Evolutionary conservation across 2,329 filamentous ascomycete genomes (phyloP).

Genomic region (Penicillium sp.): DNA sequence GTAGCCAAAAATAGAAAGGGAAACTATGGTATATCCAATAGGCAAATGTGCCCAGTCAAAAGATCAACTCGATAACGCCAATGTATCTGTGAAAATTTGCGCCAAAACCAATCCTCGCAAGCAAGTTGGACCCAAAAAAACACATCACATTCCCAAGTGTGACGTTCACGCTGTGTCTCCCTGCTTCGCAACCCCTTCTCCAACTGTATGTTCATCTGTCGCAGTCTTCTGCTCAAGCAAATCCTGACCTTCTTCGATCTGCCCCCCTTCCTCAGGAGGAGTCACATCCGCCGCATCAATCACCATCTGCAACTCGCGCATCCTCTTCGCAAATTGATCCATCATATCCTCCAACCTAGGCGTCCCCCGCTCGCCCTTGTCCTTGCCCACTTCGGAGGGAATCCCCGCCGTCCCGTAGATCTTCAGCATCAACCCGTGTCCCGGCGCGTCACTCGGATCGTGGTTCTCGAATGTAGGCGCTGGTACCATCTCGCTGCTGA

Average conservation of each 20-base stretch:
- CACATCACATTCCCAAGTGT: not conserved
- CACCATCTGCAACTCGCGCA: constrained; percentile 51
- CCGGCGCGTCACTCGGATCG: constrained; percentile 58
- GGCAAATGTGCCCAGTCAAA: not conserved
- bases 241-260: constrained; percentile 4
- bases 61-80: constrained; percentile 9
- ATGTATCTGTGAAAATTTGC: constrained; percentile 9
- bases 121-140: not conserved
- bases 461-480: constrained; percentile 69
- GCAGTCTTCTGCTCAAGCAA: not conserved
- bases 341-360: constrained; percentile 54
- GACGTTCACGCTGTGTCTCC: not conserved
- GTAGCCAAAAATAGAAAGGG: not conserved
- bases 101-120: not conserved
- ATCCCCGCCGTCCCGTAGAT: constrained; percentile 51
- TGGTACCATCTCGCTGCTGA: constrained; percentile 58
- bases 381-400: constrained; percentile 29
- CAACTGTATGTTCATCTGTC: not conserved
- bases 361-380: constrained; percentile 33
- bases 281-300: constrained; percentile 44
- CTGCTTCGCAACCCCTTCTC: not conserved
- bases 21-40: constrained; percentile 10
- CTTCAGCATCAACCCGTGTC: constrained; percentile 53
- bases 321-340: constrained; percentile 52
- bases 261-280: not conserved